Base-by-base conservation (phyloP, 257 asterid genomes). In the Coffea canephora region DNA sequence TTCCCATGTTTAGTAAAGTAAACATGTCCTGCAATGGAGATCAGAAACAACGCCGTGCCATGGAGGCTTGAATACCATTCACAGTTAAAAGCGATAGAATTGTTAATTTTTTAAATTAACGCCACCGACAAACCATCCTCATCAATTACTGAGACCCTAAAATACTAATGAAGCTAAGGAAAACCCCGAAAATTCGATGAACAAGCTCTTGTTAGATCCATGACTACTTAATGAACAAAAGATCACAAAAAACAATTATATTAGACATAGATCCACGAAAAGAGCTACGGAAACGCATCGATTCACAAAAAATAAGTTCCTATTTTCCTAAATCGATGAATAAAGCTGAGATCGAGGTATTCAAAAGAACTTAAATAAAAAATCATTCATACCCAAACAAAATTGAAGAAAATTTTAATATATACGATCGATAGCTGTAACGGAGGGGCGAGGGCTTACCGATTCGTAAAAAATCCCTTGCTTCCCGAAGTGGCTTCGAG, bases 381-480 rank as follows among this genome's bases (percentile, higher is more conserved):
- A 15, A 77, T 65, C 80, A 46, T 45, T 0, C 27, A 61, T 46
- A 65, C 25, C 49, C 45, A 64, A 10, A 45, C 50, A 55, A 41
- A 25, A 45, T 62, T 41, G 16, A 27, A 1, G 0, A 1, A 52
- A 13, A 52, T 14, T 8, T 3, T 14, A 61, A 36, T 46, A 36
- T 55, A 34, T 3, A 74, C 34, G 31, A 76, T 62, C 27, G 12
- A 68, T 15, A 14, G 49, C n/a, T 15, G 45, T 5, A 1, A 61
- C 1, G 13, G 65, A 8, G 12, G 7, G 27, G 46, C 27, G 19
- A 62, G 61, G 16, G 57, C 68, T 65, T 68, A 80, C 86, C 79
- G 77, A 83, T 83, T 76, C 55, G 61, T 39, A 68, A 43, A 45
- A 57, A 52, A 57, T 68, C 52, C 3, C 4, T 7, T 8, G 68